phyloP scores from a whole-genome alignment of 805 yeast species.

The Ogataea allantospora region DNA sequence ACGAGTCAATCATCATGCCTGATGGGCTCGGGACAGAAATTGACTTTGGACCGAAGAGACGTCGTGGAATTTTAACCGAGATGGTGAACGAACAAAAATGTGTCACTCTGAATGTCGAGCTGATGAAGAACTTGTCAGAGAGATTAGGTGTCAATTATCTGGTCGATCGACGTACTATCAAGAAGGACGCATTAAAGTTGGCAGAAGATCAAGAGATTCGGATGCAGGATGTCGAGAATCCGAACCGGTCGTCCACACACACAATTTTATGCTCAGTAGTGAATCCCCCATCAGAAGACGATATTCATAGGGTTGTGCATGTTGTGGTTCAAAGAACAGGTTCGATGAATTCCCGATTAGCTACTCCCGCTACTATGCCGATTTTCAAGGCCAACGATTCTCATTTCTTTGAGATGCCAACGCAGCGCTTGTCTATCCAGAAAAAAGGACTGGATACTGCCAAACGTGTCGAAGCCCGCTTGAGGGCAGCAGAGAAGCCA shows the following conservation, averaged over 20 bases:
- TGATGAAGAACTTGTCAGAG: conserved; percentile 42
- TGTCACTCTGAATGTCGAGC: conserved; percentile 39
- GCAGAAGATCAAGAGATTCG: conserved; percentile 28
- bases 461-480: conserved; percentile 15
- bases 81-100: conserved; percentile 47
- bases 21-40: conserved; percentile 7
- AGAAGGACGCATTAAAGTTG: conserved; percentile 41
- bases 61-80: conserved; percentile 33
- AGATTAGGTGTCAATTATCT: conserved; percentile 36
- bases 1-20: not conserved
- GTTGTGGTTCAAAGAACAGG: not conserved
- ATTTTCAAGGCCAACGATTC: conserved; percentile 22
- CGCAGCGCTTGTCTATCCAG: conserved; percentile 2
- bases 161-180: conserved; percentile 55
- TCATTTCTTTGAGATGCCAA: conserved; percentile 25
- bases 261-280: conserved; percentile 12
- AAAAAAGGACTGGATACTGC: conserved; percentile 7
- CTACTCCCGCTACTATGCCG: conserved; percentile 6
- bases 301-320: conserved; percentile 9
- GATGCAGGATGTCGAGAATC: conserved; percentile 13
- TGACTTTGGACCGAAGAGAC: conserved; percentile 30
- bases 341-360: conserved; percentile 4
- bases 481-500: conserved; percentile 14
- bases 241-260: conserved; percentile 5
- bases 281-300: conserved; percentile 16